Percentiles rank a stretch among this genome's conserved stretches.
Evolutionary conservation across 768 basidiomycete species (phyloP).

Genomic region (Dendrothele bispora): DNA sequence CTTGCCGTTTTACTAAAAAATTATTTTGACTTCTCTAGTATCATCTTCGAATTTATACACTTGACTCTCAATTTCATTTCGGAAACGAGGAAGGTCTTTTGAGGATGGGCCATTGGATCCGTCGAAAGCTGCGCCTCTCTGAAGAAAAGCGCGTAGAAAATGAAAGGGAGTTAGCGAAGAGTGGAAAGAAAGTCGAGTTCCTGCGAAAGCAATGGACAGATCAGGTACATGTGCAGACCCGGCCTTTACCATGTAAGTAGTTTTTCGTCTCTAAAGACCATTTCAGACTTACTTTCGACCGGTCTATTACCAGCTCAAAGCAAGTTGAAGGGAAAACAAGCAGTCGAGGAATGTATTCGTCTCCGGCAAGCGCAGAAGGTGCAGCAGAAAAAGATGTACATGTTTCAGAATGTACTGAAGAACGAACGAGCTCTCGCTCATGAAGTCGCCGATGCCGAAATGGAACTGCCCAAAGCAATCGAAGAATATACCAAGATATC

Average conservation of each 20-base stretch:
- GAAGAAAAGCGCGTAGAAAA: neutral
- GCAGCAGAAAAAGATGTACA: neutral
- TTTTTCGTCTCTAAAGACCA: constrained; percentile 8
- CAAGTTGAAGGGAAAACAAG: neutral
- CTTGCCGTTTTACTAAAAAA: neutral
- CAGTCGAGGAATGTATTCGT: neutral
- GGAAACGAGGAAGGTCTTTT: constrained; percentile 7
- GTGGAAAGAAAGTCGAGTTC: neutral
- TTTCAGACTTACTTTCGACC: neutral
- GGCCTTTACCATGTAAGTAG: constrained; percentile 15
- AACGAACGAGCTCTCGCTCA: neutral
- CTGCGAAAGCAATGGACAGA: constrained; percentile 10
- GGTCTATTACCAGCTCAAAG: neutral
- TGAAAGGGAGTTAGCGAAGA: neutral
- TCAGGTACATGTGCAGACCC: constrained; percentile 4
- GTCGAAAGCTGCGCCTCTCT: neutral
- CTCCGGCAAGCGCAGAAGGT: neutral
- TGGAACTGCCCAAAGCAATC: neutral
- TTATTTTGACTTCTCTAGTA: no score
- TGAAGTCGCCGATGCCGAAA: neutral
- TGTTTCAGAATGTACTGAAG: neutral
- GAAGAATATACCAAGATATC: neutral
- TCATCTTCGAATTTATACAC: constrained; percentile 12
- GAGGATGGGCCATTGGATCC: constrained; percentile 15
- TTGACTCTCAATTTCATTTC: constrained; percentile 13